Base-by-base conservation (phyloP, 805 yeast species). In the Candida pseudofarinosa region DNA sequence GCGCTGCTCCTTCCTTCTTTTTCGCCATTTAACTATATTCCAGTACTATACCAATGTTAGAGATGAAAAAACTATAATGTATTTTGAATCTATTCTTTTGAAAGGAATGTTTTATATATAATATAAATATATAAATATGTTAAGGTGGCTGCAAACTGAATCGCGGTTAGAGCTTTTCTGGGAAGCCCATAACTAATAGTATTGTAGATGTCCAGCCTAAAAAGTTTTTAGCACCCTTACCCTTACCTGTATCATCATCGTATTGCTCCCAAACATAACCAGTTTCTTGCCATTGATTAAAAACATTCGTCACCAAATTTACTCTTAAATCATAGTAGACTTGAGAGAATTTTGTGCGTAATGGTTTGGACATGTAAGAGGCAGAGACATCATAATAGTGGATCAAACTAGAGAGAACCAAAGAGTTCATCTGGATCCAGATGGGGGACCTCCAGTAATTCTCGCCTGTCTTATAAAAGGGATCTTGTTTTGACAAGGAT, bases 371-470 rank as follows among this genome's bases (percentile, higher is more conserved):
- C 42, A 63, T 54, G 32, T 47, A 43, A 1, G 37, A n/a, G 4
- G 60, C 65, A 1, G 73, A 55, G 4, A 50, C 52, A 4, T 46
- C 50, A 33, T 60, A 53, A 55, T 90, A 91, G 58, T 79, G 65
- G 26, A 69, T 60, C 47, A 93, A 67, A 3, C 86, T 76, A 41
- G 88, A 93, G 35, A 93, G 68, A 3, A 83, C 71, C 61, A 93
- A 67, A 56, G 88, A 91, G 67, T 93, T 93, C 56, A 93, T 85
- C 60, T 89, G 86, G 52, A 89, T 71, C 98, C 98, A 93, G 19
- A 93, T 74, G 15, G 95, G 88, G 1, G 97, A 93, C 49, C 96
- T 77, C 99, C 99, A 93, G 67, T 93, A 93, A 62, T 91, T 83
- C 57, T 93, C 99, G 5, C 76, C 91, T 0, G 82, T 77, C 42